phyloP scores from a whole-genome alignment of 169 alveolate species.

The Besnoitia besnoiti region DNA sequence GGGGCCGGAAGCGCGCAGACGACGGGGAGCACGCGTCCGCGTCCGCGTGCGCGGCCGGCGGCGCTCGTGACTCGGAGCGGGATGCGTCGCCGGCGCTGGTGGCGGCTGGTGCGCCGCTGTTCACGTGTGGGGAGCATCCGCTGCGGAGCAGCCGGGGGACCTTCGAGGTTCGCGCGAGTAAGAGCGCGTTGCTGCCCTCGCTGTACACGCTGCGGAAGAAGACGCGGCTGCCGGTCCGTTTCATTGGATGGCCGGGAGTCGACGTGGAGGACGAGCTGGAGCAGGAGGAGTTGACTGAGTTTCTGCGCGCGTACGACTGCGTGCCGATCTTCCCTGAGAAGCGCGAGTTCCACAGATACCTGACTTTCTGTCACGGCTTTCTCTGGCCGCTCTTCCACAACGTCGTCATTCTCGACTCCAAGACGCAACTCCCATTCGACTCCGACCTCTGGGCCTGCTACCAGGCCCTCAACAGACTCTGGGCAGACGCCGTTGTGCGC shows the following conservation, averaged over 20 bases:
- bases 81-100: neutral
- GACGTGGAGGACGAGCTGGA: conserved; percentile 58
- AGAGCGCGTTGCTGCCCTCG: conserved; percentile 50
- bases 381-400: conserved; percentile 69
- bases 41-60: no score
- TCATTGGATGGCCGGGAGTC: conserved; percentile 70
- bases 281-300: conserved; percentile 50
- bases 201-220: conserved; percentile 24
- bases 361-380: conserved; percentile 60
- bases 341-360: conserved; percentile 54
- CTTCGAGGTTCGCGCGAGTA: conserved; percentile 5
- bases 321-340: conserved; percentile 61
- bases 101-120: neutral
- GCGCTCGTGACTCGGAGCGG: no score
- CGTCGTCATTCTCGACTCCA: conserved; percentile 38
- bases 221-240: conserved; percentile 48
- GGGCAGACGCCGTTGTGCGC: conserved; percentile 58
- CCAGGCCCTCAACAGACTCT: conserved; percentile 56
- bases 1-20: neutral
- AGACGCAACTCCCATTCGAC: conserved; percentile 41
- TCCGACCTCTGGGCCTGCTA: conserved; percentile 67
- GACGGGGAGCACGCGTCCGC: neutral
- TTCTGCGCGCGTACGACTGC: conserved; percentile 58
- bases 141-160: conserved; percentile 28
- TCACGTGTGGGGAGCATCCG: neutral